These are phyloP conservation scores for Kentomonas sorsogonicus DNA, from an alignment of 208 protist species.

Conservation along the genomic window DNA sequence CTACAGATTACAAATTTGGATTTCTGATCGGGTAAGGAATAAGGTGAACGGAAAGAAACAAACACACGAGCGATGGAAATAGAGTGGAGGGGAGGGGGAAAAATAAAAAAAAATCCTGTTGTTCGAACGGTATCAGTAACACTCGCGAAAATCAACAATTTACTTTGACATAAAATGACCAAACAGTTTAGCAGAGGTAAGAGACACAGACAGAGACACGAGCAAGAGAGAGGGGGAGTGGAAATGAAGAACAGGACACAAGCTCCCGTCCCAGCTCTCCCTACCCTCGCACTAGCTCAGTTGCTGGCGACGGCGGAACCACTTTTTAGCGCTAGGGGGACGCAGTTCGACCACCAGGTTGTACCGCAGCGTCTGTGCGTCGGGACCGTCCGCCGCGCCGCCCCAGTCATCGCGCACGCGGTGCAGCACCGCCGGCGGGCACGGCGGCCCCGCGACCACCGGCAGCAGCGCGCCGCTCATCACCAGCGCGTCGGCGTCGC, in stretches of 20 bases:
- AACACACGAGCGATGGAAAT: not conserved
- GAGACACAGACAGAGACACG: too few species aligned
- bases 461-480: constrained; percentile 38
- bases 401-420: constrained; percentile 54
- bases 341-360: constrained; percentile 75
- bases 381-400: not conserved
- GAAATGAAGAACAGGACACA: too few species aligned
- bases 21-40: not conserved
- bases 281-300: too few species aligned
- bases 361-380: constrained; percentile 17
- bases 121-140: too few species aligned
- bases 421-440: constrained; percentile 48
- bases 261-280: too few species aligned
- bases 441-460: constrained; percentile 25
- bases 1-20: not conserved
- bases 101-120: too few species aligned
- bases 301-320: too few species aligned
- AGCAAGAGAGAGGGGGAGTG: too few species aligned
- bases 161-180: too few species aligned
- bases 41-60: not conserved
- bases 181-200: too few species aligned
- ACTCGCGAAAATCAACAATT: too few species aligned
- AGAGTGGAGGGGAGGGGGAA: not conserved
- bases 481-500: constrained; percentile 21
- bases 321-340: constrained; percentile 26